Evolutionary conservation across 345 rosid genomes (phyloP), one percentile per base, ranked within the genome.

Genomic region (Aquilaria yunnanensis): DNA sequence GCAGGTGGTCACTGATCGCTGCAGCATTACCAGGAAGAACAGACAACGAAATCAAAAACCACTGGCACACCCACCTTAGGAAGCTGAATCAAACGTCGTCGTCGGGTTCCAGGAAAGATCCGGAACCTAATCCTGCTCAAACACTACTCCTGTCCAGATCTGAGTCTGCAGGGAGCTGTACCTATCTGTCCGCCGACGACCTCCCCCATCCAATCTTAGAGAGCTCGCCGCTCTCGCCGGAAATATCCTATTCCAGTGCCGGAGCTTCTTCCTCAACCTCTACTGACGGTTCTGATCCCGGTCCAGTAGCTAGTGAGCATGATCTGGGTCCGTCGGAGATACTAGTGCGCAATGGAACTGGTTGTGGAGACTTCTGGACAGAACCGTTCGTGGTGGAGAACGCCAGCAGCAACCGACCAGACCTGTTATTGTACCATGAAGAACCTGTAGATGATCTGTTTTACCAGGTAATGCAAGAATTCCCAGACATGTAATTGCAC

Each of bases 1-100:
- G 47, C 66, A 78, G 82, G 51, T 78, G 82, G 82, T 75, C 77
- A 41, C 10, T 23, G 69, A 72, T 75, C 43, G 77, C 78, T n/a
- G 52, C 65, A 49, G 59, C 64, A 49, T 65, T 79, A 57, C 73
- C 73, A 0, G 79, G 75, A 61, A 70, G 80, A 72, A 65, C 82
- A 29, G 82, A 78, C 45, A 78, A 78, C 7, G 77, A 69, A 11
- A 60, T 78, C 7, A 78, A 78, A 45, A 78, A 78, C 51, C 63
- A 67, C 52, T 78, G 82, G 82, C 75, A 78, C 29, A 41, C 73
- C 29, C 45, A 33, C 16, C 32, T 78, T 3, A 75, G 70, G 77
- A 75, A 69, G 56, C 46, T 10, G 14, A 50, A n/a, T 11, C 32
- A 14, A 12, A 45, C 49, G 6, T 11, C 48, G 14, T 33, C 23